phyloP scores from a whole-genome alignment of 805 yeast genomes.

The Lipomyces spencermartinsiae region DNA sequence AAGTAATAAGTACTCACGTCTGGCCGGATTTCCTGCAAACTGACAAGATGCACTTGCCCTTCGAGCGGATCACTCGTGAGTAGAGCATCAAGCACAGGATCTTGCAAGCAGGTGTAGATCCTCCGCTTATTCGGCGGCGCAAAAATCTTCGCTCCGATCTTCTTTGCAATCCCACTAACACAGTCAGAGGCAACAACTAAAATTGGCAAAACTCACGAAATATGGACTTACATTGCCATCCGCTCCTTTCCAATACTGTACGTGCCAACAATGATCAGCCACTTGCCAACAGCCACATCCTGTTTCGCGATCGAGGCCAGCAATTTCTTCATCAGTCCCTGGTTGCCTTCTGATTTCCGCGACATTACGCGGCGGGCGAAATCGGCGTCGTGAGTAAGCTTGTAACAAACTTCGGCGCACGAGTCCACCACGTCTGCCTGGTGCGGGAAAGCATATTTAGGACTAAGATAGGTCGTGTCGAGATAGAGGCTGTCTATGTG shows the following conservation, averaged over 20 bases:
- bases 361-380: not conserved
- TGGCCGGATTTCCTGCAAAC: constrained; percentile 61
- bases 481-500: constrained; percentile 70
- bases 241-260: constrained; percentile 94
- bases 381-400: constrained; percentile 44
- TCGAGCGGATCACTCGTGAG: constrained; percentile 54
- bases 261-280: constrained; percentile 76
- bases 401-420: constrained; percentile 60
- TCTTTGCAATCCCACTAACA: constrained; percentile 45
- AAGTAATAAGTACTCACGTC: constrained; percentile 32
- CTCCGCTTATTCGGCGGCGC: constrained; percentile 57
- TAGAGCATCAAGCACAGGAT: constrained; percentile 48
- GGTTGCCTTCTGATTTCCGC: not conserved
- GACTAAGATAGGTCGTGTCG: constrained; percentile 89
- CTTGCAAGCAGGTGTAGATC: constrained; percentile 56
- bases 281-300: constrained; percentile 43
- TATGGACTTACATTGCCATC: constrained; percentile 61
- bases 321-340: constrained; percentile 7
- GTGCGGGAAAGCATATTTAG: constrained; percentile 75
- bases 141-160: constrained; percentile 46
- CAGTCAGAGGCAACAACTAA: not conserved
- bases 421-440: constrained; percentile 71
- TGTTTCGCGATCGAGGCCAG: constrained; percentile 14
- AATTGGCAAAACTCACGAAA: not conserved
- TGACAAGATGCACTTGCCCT: constrained; percentile 73